Evolutionary conservation across 352 stramenopile genomes (phyloP).

Genomic region (Thalassiosira mediterranea): DNA sequence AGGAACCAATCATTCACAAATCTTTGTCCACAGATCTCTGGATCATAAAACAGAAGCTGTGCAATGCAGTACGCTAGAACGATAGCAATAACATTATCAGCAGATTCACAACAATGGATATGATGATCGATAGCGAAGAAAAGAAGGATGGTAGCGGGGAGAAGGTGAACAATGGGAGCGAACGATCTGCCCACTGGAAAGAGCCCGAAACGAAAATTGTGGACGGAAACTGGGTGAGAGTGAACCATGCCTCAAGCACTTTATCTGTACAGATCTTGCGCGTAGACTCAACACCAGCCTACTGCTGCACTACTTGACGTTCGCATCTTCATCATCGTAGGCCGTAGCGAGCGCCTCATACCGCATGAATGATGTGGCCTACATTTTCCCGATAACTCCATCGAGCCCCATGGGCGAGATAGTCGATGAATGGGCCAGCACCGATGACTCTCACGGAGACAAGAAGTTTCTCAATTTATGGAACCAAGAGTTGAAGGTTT

Average conservation of each 20-base stretch:
- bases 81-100: no score
- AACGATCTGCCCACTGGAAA: background rate
- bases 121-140: background rate
- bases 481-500: slow-evolving; percentile 73
- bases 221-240: slow-evolving; percentile 51
- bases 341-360: slow-evolving; percentile 67
- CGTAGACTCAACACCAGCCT: background rate
- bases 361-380: slow-evolving; percentile 70
- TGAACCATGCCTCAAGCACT: background rate
- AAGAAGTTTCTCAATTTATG: slow-evolving; percentile 74
- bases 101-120: no score
- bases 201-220: slow-evolving; percentile 35
- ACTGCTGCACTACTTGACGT: background rate
- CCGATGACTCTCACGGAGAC: slow-evolving; percentile 44
- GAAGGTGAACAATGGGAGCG: slow-evolving; percentile 3
- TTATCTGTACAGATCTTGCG: slow-evolving; percentile 4
- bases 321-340: slow-evolving; percentile 20
- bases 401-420: slow-evolving; percentile 75
- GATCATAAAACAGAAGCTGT: no score
- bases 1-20: no score
- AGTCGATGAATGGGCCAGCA: slow-evolving; percentile 67
- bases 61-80: no score
- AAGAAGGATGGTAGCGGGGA: slow-evolving; percentile 2
- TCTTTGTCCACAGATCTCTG: no score
- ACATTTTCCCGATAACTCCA: slow-evolving; percentile 82